Conservation (phyloP, 164 flowering plant species). For the Chimonanthus salicifolius region DNA sequence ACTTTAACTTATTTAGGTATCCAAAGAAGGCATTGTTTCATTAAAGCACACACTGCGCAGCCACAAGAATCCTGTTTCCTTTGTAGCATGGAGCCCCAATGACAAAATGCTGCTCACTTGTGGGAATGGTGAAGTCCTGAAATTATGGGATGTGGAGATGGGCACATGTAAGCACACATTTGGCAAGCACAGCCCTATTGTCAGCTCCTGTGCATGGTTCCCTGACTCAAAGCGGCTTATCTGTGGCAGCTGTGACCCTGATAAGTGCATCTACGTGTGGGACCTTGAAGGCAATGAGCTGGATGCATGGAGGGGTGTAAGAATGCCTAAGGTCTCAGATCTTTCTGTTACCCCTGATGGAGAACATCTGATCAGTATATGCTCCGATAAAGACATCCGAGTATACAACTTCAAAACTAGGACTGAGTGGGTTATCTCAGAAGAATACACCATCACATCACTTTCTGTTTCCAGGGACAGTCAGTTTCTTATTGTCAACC, state of each 20-base stretch:
- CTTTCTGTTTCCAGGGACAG: conserved; percentile 71
- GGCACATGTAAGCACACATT: conserved; percentile 73
- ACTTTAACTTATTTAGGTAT: conserved; percentile 36
- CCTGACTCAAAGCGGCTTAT: conserved; percentile 73
- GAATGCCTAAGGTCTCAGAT: conserved; percentile 78
- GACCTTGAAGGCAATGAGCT: conserved; percentile 74
- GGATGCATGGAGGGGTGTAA: conserved; percentile 68
- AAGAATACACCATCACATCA: conserved; percentile 71
- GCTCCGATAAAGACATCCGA: conserved; percentile 64
- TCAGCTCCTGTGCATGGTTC: conserved; percentile 95
- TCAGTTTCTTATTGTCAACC: conserved; percentile 60
- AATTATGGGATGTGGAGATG: conserved; percentile 86
- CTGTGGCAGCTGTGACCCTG: conserved; percentile 75
- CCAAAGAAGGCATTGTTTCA: conserved; percentile 43
- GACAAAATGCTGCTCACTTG: conserved; percentile 85
- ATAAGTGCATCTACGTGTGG: conserved; percentile 82
- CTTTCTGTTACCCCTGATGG: conserved; percentile 85
- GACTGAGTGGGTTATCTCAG: conserved; percentile 55
- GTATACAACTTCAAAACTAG: conserved; percentile 50
- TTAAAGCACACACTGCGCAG: conserved; percentile 48
- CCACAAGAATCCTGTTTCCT: conserved; percentile 76
- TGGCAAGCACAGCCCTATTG: conserved; percentile 52
- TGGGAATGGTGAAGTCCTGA: conserved; percentile 75
- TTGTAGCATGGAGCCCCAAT: conserved; percentile 93
- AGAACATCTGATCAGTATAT: conserved; percentile 51